Evolutionary conservation across 768 basidiomycete genomes (phyloP).

Genomic region (Hysterangium stoloniferum): DNA sequence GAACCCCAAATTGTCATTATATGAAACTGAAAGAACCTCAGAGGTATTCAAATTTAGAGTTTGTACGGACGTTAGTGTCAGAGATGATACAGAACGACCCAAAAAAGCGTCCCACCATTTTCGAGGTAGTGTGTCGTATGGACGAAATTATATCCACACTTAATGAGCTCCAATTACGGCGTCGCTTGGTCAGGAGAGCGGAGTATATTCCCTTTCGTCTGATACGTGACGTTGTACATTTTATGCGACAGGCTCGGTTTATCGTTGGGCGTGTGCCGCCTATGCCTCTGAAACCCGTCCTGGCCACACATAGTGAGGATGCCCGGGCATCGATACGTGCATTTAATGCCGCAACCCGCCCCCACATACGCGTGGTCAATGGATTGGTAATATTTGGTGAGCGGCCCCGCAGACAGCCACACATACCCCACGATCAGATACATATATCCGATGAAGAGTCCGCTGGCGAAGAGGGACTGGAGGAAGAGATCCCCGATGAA

Average conservation of each 20-base stretch:
- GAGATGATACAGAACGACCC: slow-evolving; percentile 33
- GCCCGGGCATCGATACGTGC: too few species aligned
- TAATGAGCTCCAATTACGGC: slow-evolving; percentile 24
- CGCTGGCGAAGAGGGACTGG: too few species aligned
- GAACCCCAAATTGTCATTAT: background rate
- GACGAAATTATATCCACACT: slow-evolving; percentile 21
- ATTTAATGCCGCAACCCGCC: too few species aligned
- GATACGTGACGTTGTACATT: background rate
- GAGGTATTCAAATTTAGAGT: slow-evolving; percentile 22
- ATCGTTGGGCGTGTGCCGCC: background rate
- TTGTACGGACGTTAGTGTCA: slow-evolving; percentile 26
- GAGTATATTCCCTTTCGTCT: background rate
- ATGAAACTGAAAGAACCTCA: too few species aligned
- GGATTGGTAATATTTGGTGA: too few species aligned
- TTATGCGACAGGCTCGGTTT: background rate
- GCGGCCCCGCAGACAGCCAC: too few species aligned
- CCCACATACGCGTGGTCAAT: too few species aligned
- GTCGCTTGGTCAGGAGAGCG: background rate
- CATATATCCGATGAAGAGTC: too few species aligned
- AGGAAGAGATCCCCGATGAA: too few species aligned
- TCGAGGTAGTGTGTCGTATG: slow-evolving; percentile 29
- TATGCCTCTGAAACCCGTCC: too few species aligned
- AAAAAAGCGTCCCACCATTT: slow-evolving; percentile 28
- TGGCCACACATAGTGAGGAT: too few species aligned
- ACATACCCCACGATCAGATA: too few species aligned